Base-by-base conservation (phyloP, 352 stramenopile species). In the Paralagenidium karlingii region DNA sequence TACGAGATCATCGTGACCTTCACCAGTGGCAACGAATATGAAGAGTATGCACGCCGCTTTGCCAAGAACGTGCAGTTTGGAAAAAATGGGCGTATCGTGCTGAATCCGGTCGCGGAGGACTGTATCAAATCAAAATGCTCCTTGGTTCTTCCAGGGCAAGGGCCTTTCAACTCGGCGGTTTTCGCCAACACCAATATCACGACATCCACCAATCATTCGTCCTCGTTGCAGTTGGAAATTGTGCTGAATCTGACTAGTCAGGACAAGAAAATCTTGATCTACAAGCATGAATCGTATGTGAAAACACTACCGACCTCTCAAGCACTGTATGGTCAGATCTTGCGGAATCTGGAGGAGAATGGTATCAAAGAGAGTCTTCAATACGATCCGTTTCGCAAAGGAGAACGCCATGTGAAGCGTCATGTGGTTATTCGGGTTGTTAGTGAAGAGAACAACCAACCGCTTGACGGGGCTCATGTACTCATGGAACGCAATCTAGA, bases 351-450 rank as follows among this genome's bases (percentile, higher is more conserved):
- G 11, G 31, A 60, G 15, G 54, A 75, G 8, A 46, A 77, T 31
- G 66, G 66, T 3, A 73, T 81, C 27, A 78, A 79, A 24, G 69
- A 83, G 43, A 79, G 69, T 24, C 41, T 83, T 5, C 66, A 83
- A 26, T 60, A 78, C 34, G 79, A 81, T 22, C 64, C 67, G 3
- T 81, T 81, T 58, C 9, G 39, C 57, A 3, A 51, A 64, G 8
- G 56, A 67, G 7, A 68, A 71, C 28, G n/a, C n/a, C 57, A 60
- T 20, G 20, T 51, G 21, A 81, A 79, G 36, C 52, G 67, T 1
- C 40, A 58, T 2, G 64, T 83, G 3, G 56, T 63, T 1, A 68
- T 81, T 37, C 51, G 57, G 4, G 55, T 82, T 12, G 51, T 79
- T 2, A 66, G 65, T 22, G 67, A 78, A n/a, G 52, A 75, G 7